Base-by-base conservation (phyloP, 345 rosid species). In the Eucalyptus erythrocorys region DNA sequence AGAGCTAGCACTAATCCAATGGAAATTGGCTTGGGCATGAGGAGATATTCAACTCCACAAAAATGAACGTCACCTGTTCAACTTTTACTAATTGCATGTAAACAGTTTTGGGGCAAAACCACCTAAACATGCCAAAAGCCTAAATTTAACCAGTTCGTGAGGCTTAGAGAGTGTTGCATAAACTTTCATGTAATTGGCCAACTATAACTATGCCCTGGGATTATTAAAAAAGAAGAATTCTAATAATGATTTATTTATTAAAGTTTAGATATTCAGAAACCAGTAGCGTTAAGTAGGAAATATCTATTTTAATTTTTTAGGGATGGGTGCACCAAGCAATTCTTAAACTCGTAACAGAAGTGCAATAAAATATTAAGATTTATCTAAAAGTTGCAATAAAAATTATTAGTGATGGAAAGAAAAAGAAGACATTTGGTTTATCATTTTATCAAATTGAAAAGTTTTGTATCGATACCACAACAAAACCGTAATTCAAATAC, bases 291-390 rank as follows among this genome's bases (percentile, higher is more conserved):
- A 55, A 55, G 6, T 55, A 2, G 30, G 24, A 22, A 55, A 55
- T 13, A 55, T 55, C 3, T 55, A 55, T 55, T 55, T 24, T 0
- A 13, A 59, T 3, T 59, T 59, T 0, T 26, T 2, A 26, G 0
- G 32, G 3, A 30, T 61, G 32, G 32, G 8, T 30, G 14, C 24
- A 34, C 24, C 42, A 8, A 34, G 0, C 14, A 68, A 17, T 68
- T 68, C 80, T 16, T 68, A 32, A 34, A 8, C 3, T 68, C 5
- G 2, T 5, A 8, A 34, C 0, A 4, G 5, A 68, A 40, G 7
- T 19, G 10, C 4, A 76, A 76, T 76, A 2, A 40, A 10, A 6
- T 6, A 3, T 11, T 76, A 21, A 37, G 6, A 76, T 76, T 37
- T 37, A 37, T 37, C 0, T 7, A 12, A 37, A 76, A 37, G 2